Evolutionary conservation across 2,329 filamentous ascomycete species (phyloP).

Genomic region (Didymella pomorum): DNA sequence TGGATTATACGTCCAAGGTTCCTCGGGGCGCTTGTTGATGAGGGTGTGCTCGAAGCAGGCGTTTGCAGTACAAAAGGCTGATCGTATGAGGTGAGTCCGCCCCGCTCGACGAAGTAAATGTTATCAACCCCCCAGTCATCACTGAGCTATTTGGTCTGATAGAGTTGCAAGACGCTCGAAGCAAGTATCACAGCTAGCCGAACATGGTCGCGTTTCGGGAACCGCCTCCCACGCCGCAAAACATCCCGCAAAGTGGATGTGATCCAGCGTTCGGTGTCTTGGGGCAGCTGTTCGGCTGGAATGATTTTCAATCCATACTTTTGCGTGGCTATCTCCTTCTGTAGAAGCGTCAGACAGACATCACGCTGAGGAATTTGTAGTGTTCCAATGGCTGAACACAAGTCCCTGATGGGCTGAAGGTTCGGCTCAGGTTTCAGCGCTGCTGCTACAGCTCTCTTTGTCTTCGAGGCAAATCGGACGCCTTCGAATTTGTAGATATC

Average conservation of each 20-base stretch:
- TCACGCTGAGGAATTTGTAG: constrained; percentile 1
- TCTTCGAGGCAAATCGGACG: background rate
- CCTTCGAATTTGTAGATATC: background rate
- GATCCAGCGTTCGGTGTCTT: constrained; percentile 6
- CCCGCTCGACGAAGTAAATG: constrained; percentile 33
- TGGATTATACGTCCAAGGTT: constrained; percentile 36
- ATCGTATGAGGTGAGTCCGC: constrained; percentile 23
- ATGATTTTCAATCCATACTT: constrained; percentile 2
- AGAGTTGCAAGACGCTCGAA: constrained; percentile 33
- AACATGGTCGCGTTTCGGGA: constrained; percentile 24
- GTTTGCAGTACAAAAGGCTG: constrained; percentile 2
- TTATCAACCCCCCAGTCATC: constrained; percentile 34
- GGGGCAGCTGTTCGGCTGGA: background rate
- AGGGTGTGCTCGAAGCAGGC: background rate
- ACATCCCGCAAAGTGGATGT: background rate
- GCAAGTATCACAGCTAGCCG: constrained; percentile 32
- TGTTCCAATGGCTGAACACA: constrained; percentile 3
- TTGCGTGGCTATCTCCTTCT: constrained; percentile 4
- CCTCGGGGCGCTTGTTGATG: background rate
- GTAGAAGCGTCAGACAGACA: constrained; percentile 1
- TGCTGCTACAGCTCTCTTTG: constrained; percentile 1
- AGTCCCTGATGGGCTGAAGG: constrained; percentile 8
- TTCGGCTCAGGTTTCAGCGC: background rate
- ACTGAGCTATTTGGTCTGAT: constrained; percentile 36
- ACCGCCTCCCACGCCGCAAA: background rate